A percentile compares a stretch with the other conserved stretches of the same genome.
These are phyloP conservation scores for Aspergillus puulaauensis DNA, from an alignment of 2,329 filamentous ascomycete species.

Conservation along the genomic window DNA sequence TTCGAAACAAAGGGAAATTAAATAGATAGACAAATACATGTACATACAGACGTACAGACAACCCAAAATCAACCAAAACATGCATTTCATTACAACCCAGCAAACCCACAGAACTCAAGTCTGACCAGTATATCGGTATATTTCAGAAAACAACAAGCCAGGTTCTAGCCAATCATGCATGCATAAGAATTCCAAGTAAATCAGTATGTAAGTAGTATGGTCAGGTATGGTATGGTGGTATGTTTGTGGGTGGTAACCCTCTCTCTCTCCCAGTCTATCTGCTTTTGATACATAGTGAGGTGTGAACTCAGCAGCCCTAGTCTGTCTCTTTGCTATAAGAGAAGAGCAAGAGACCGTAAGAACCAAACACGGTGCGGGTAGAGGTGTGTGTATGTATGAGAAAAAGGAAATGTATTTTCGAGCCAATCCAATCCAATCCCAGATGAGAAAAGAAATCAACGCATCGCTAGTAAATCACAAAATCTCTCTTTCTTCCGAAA, in stretches of 20 bases:
- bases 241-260: background rate
- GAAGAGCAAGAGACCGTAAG: too few relatives aligned
- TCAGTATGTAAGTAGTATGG: background rate
- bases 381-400: conserved; percentile 15
- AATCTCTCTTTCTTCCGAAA: conserved; percentile 11
- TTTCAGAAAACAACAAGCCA: background rate
- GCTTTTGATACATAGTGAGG: conserved; percentile 21
- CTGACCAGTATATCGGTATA: too few relatives aligned
- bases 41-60: background rate
- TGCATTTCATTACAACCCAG: background rate
- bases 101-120: too few relatives aligned
- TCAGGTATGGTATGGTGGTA: background rate
- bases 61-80: background rate
- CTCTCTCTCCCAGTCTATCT: conserved; percentile 17
- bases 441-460: conserved; percentile 15
- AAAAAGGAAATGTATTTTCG: conserved; percentile 21
- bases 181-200: background rate
- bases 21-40: background rate
- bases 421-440: conserved; percentile 8
- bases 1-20: background rate
- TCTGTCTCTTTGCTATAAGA: too few relatives aligned
- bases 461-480: conserved; percentile 28
- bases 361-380: background rate
- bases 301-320: too few relatives aligned
- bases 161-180: background rate